These are phyloP conservation scores for Chlamydomonas sp. DNA, from an alignment of 139 green algal species.

Conservation along the genomic window DNA sequence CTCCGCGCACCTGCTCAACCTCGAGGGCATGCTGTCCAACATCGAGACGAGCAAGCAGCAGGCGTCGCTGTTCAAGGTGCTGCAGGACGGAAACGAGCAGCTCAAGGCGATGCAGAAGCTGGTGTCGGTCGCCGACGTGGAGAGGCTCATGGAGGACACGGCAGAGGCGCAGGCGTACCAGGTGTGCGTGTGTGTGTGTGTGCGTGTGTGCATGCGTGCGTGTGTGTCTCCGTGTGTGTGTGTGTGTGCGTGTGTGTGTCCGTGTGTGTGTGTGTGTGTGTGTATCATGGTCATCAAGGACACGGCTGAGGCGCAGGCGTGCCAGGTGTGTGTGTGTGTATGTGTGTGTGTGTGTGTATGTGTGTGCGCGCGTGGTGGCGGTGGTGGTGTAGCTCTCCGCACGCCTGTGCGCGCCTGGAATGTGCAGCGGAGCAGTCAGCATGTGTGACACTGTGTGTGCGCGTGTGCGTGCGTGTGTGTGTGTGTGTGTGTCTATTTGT, in stretches of 20 bases:
- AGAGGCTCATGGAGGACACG: slow-evolving; percentile 68
- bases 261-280: too few species aligned
- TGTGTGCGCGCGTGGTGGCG: too few species aligned
- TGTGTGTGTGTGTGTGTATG: neutral
- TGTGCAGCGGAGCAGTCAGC: too few species aligned
- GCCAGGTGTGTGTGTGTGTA: neutral
- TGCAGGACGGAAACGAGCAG: slow-evolving; percentile 64
- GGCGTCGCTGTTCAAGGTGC: slow-evolving; percentile 52
- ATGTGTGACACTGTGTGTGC: neutral
- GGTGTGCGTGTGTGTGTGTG: slow-evolving; percentile 21
- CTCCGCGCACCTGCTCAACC: slow-evolving; percentile 39
- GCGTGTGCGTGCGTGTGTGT: too few species aligned
- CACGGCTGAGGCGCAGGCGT: neutral
- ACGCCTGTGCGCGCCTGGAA: too few species aligned
- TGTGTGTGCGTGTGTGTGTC: neutral
- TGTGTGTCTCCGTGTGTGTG: neutral
- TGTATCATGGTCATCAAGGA: neutral
- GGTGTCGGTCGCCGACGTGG: slow-evolving; percentile 70
- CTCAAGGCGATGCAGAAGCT: slow-evolving; percentile 66
- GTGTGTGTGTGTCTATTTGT: neutral
- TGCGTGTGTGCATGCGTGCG: neutral
- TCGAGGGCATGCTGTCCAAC: slow-evolving; percentile 59
- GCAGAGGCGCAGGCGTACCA: slow-evolving; percentile 72
- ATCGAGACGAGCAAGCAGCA: slow-evolving; percentile 71
- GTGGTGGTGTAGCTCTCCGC: too few species aligned